These are phyloP conservation scores for Multifurca ochricompacta DNA, from an alignment of 768 basidiomycete species.

Conservation along the genomic window DNA sequence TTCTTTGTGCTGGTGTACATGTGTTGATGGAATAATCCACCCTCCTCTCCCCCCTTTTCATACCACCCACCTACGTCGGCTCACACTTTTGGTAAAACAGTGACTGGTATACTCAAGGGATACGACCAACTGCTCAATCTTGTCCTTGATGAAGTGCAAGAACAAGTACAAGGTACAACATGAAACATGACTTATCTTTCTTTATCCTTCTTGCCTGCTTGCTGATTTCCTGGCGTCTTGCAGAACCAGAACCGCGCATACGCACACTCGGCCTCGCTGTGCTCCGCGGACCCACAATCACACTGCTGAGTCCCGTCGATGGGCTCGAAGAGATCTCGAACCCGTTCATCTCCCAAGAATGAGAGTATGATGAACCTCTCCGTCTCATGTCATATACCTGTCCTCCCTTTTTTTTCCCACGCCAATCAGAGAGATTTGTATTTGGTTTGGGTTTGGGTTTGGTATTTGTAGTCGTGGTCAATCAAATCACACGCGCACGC, in stretches of 20 bases:
- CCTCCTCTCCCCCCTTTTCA: too few species aligned
- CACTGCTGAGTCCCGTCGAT: slow-evolving; percentile 88
- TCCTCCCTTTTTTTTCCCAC: neutral
- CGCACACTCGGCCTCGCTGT: slow-evolving; percentile 79
- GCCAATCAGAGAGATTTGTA: neutral
- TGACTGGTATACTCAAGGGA: slow-evolving; percentile 88
- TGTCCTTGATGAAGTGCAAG: slow-evolving; percentile 92
- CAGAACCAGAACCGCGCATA: slow-evolving; percentile 57
- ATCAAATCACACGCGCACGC: slow-evolving; percentile 6
- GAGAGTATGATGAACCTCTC: neutral
- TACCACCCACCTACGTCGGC: neutral
- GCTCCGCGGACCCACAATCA: slow-evolving; percentile 89
- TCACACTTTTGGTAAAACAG: slow-evolving; percentile 34
- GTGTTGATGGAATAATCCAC: too few species aligned
- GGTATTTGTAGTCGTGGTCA: slow-evolving; percentile 1
- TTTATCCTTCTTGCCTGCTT: neutral
- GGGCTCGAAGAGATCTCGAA: slow-evolving; percentile 93
- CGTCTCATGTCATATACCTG: neutral
- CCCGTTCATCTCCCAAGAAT: slow-evolving; percentile 73
- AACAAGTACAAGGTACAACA: slow-evolving; percentile 61
- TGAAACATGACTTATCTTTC: neutral
- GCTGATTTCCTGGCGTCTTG: neutral
- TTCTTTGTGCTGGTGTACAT: too few species aligned
- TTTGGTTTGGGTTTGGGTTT: too few species aligned
- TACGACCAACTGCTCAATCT: slow-evolving; percentile 95